Evolutionary conservation across 805 yeast species (phyloP).

Genomic region (Wickerhamiella occidentalis): DNA sequence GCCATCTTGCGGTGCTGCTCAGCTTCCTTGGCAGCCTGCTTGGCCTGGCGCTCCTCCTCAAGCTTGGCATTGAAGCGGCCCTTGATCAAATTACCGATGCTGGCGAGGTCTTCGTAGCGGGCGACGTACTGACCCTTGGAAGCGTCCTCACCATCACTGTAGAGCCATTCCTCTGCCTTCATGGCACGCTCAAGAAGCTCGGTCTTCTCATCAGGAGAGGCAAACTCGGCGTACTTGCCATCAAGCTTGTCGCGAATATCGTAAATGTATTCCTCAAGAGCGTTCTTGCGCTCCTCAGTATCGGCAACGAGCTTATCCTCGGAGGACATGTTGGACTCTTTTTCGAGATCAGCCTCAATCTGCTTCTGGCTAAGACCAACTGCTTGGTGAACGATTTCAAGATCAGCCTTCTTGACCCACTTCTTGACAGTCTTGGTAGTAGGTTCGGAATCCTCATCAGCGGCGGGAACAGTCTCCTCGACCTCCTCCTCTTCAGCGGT

Average conservation of each 20-base stretch:
- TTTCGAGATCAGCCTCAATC: conserved; percentile 58
- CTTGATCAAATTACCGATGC: conserved; percentile 86
- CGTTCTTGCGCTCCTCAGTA: conserved; percentile 97
- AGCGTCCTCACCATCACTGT: conserved; percentile 93
- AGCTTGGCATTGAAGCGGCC: conserved; percentile 91
- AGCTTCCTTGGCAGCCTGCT: conserved; percentile 78
- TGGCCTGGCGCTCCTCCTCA: conserved; percentile 88
- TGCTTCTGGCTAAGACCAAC: conserved; percentile 45
- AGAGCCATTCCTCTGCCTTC: conserved; percentile 95
- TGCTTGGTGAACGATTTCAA: conserved; percentile 48
- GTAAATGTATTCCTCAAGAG: conserved; percentile 96
- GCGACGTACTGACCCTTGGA: conserved; percentile 95
- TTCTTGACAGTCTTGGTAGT: conserved; percentile 83
- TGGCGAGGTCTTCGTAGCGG: conserved; percentile 91
- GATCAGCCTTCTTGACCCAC: conserved; percentile 80
- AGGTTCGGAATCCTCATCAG: conserved; percentile 43
- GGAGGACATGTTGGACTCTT: conserved; percentile 71
- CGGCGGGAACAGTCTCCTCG: conserved; percentile 51
- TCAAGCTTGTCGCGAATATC: conserved; percentile 94
- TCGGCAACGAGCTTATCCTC: conserved; percentile 95
- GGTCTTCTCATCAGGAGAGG: conserved; percentile 80
- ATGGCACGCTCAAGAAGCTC: conserved; percentile 59
- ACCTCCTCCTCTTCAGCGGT: conserved; percentile 84
- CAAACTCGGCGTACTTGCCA: conserved; percentile 78
- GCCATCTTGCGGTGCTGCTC: conserved; percentile 71